Conservation (phyloP, 2,329 filamentous ascomycete species). For the Macrophomina phaseolina region DNA sequence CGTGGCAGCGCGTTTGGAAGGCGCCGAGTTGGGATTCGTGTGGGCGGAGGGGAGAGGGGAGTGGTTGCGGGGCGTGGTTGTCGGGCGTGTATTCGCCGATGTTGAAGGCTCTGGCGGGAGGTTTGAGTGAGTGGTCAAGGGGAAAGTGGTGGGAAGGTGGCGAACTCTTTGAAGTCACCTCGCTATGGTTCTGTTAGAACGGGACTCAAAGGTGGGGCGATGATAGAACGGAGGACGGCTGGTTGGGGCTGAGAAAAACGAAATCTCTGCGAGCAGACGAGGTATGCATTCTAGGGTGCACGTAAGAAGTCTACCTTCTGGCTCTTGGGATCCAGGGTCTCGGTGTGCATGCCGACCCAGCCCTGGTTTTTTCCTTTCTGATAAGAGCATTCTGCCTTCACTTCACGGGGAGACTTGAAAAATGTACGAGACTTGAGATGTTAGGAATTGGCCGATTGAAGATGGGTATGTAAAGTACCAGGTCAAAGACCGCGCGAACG, state of each 20-base stretch:
- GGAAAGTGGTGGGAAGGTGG: slow-evolving; percentile 1
- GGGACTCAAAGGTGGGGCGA: slow-evolving; percentile 10
- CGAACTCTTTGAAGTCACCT: slow-evolving; percentile 87
- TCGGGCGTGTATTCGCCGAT: slow-evolving; percentile 73
- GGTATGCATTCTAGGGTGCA: not conserved
- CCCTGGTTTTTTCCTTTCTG: slow-evolving; percentile 75
- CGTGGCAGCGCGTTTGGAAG: slow-evolving; percentile 75
- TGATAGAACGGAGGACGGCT: slow-evolving; percentile 25
- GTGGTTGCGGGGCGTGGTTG: slow-evolving; percentile 74
- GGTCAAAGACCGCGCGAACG: slow-evolving; percentile 73
- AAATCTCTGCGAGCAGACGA: no score
- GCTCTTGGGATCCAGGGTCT: slow-evolving; percentile 83
- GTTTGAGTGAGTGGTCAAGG: slow-evolving; percentile 13
- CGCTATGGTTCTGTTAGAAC: slow-evolving; percentile 46
- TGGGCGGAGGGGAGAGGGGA: slow-evolving; percentile 68
- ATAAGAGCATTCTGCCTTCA: slow-evolving; percentile 78
- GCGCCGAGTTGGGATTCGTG: slow-evolving; percentile 66
- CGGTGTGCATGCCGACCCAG: slow-evolving; percentile 86
- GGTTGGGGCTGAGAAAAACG: not conserved
- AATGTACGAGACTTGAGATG: slow-evolving; percentile 69
- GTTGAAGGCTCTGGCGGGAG: slow-evolving; percentile 78
- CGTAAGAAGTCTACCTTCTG: slow-evolving; percentile 65
- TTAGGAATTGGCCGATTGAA: not conserved
- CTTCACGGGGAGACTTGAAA: slow-evolving; percentile 71
- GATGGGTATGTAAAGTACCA: slow-evolving; percentile 59